Evolutionary conservation across 768 basidiomycete species (phyloP), one percentile per base, ranked within the genome.

Genomic region (Tulasnella sp.): DNA sequence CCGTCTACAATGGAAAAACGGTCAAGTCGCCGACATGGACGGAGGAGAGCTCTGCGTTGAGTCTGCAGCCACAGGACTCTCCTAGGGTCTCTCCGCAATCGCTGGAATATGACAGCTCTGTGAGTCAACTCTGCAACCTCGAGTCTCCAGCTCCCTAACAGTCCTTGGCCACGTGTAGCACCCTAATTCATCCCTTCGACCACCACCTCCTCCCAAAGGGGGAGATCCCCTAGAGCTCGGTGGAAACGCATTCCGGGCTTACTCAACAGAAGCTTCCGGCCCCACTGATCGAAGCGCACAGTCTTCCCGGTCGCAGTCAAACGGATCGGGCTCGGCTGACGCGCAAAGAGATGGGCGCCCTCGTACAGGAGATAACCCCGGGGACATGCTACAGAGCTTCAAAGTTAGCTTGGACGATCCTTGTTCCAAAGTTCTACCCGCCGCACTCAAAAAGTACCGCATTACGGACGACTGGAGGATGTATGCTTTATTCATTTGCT

Each of bases 401-500:
- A 96, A 97, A 85, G 97, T 99, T 80, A 98, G 94, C 82, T 85
- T 99, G 79, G 97, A 99, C 77, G 98, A 99, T 84, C 98, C 98
- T 0, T 98, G 97, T 42, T 99, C 94, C 93, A 99, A 99, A 84
- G 98, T 99, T 31, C 87, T 99, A 21, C 98, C 98, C 1, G 98
- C 98, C 0, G 98, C 98, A 21, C 87, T 99, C 81, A 98, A 98
- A 87, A 99, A 99, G 85, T 99, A 99, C 85, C 96, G 95, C 84
- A 99, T 99, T 86, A 96, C 95, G 82, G 98, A 99, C 81, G 97
- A 94, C 85, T 99, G 98, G 98, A 93, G 96, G 87, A 94, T 96
- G 83, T 99, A 99, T 87, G 98, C 98, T 39, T 94, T 99, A 93
- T 99, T 99, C 86, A 99, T 99, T 80, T 99, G 97, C 83, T 98